These are phyloP conservation scores for Chalciporus piperatoides DNA, from an alignment of 1,284 basidiomycete species.

Conservation along the genomic window DNA sequence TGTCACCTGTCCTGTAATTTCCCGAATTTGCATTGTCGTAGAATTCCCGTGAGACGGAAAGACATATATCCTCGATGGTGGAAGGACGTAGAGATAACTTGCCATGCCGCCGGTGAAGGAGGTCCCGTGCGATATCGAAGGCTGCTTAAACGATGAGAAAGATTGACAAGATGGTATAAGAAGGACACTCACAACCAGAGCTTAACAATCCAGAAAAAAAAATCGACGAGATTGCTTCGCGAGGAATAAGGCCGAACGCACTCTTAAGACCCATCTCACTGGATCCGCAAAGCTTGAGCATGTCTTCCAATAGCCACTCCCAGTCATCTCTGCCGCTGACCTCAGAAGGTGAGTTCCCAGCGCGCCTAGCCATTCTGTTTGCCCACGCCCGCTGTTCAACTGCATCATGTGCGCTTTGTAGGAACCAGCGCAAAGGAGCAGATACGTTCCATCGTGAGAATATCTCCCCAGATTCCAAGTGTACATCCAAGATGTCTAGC, in stretches of 20 bases:
- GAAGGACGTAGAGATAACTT: conserved; percentile 50
- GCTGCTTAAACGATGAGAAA: conserved; percentile 44
- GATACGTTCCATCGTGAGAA: conserved; percentile 82
- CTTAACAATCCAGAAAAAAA: conserved; percentile 83
- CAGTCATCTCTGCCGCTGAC: conserved; percentile 70
- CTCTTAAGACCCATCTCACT: conserved; percentile 61
- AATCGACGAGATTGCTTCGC: conserved; percentile 70
- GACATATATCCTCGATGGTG: conserved; percentile 72
- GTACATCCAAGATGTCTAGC: conserved; percentile 87
- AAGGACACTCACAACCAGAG: conserved; percentile 76
- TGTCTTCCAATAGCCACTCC: conserved; percentile 84
- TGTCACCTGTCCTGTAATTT: conserved; percentile 88
- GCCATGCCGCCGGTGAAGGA: conserved; percentile 55
- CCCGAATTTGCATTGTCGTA: conserved; percentile 92
- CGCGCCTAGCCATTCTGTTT: conserved; percentile 77
- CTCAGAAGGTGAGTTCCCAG: conserved; percentile 53
- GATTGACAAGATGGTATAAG: not conserved
- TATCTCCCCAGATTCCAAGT: conserved; percentile 91
- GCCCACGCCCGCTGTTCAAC: conserved; percentile 81
- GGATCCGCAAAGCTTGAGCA: conserved; percentile 74
- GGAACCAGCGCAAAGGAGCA: conserved; percentile 78
- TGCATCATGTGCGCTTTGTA: conserved; percentile 67
- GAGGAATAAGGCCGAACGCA: conserved; percentile 75
- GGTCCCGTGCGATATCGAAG: conserved; percentile 69
- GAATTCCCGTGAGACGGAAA: conserved; percentile 79